Evolutionary conservation across 345 rosid genomes (phyloP).

Genomic region (Lepidium africanum): DNA sequence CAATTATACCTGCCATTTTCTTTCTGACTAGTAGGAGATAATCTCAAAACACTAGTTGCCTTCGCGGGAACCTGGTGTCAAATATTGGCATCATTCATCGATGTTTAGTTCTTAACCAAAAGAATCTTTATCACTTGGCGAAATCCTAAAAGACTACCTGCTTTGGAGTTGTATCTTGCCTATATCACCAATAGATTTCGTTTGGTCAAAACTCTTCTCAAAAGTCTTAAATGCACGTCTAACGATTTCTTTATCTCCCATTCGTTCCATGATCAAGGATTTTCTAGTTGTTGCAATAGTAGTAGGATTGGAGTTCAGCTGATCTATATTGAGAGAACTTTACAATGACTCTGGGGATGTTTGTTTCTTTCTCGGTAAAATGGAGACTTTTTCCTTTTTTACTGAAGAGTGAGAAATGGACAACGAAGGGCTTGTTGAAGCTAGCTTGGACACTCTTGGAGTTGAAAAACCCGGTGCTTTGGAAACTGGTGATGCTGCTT

Average conservation of each 20-base stretch:
- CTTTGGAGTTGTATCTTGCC: constrained; percentile 2
- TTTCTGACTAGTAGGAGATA: not conserved
- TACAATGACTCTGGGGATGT: constrained; percentile 51
- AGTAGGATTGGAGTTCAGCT: constrained; percentile 10
- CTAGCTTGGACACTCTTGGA: constrained; percentile 39
- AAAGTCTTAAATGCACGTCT: constrained; percentile 71
- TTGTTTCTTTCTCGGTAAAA: constrained; percentile 44
- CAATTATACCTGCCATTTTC: not conserved
- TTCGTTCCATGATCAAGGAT: constrained; percentile 67
- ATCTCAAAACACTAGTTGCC: constrained; percentile 16
- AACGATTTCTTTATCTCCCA: constrained; percentile 84
- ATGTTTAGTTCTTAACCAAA: not conserved
- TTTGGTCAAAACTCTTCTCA: constrained; percentile 37
- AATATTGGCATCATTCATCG: not conserved
- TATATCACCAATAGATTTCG: not conserved
- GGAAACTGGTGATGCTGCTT: constrained; percentile 26
- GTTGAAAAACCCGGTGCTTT: constrained; percentile 36
- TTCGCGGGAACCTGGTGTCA: constrained; percentile 16
- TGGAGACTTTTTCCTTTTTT: constrained; percentile 29
- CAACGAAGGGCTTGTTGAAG: constrained; percentile 22
- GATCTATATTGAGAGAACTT: constrained; percentile 43
- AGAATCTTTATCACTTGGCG: not conserved
- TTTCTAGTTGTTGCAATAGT: constrained; percentile 37
- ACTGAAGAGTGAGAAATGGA: constrained; percentile 22
- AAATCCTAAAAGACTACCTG: not conserved